A percentile compares a stretch with the other conserved stretches of the same genome.
Evolutionary conservation across 2,329 filamentous ascomycete genomes (phyloP).

Genomic region (Trichocomaceae sp.): DNA sequence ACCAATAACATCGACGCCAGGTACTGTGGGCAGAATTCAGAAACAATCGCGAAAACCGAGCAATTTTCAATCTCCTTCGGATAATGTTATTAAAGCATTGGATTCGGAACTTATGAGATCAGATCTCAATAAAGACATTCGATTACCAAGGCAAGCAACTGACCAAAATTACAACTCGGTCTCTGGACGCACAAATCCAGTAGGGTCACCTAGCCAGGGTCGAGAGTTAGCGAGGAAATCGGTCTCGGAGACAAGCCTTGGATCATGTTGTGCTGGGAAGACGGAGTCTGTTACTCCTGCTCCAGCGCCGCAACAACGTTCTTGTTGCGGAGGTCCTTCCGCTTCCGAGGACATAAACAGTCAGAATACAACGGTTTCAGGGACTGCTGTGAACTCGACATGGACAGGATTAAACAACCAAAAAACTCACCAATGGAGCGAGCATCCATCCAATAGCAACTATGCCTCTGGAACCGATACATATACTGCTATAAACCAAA

Average conservation of each 20-base stretch:
- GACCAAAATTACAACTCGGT: neutral
- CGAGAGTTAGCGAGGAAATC: neutral
- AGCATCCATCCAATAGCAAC: neutral
- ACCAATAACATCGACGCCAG: conserved; percentile 16
- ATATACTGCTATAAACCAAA: conserved; percentile 13
- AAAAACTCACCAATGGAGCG: conserved; percentile 1
- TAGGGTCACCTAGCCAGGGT: neutral
- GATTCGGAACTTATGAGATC: conserved; percentile 15
- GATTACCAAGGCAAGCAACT: conserved; percentile 19
- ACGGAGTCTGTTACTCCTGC: conserved; percentile 7
- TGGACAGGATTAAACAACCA: neutral
- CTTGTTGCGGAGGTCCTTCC: conserved; percentile 25
- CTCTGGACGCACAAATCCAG: neutral
- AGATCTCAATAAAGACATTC: conserved; percentile 15
- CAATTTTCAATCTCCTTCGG: conserved; percentile 27
- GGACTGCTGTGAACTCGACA: neutral
- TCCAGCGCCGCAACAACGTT: conserved; percentile 15
- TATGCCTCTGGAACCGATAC: conserved; percentile 19
- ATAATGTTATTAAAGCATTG: conserved; percentile 30
- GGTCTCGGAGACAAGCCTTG: neutral
- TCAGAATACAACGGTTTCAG: neutral
- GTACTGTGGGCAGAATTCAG: conserved; percentile 29
- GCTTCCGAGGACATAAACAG: neutral
- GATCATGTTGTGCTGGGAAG: conserved; percentile 23
- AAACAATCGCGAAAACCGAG: conserved; percentile 29